Percentiles rank a stretch among this genome's conserved stretches.
Evolutionary conservation across 1,284 basidiomycete species (phyloP).

Genomic region (Serendipita sp.): DNA sequence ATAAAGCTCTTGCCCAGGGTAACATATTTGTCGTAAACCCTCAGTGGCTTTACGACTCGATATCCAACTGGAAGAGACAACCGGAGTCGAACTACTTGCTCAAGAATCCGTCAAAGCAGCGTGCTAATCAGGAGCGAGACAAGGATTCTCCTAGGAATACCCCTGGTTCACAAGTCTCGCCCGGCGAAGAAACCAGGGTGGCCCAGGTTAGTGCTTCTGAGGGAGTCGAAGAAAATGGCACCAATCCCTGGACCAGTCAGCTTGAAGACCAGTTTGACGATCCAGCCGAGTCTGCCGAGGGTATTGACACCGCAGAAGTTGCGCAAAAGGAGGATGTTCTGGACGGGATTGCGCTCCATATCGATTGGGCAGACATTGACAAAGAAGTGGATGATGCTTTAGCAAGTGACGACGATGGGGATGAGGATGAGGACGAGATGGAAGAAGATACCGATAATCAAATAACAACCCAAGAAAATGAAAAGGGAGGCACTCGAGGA

Average conservation of each 20-base stretch:
- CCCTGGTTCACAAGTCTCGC: not conserved
- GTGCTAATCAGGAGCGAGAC: conserved; percentile 37
- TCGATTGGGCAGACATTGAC: conserved; percentile 68
- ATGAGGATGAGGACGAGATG: conserved; percentile 23
- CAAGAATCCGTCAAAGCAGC: conserved; percentile 29
- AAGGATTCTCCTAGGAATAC: conserved; percentile 20
- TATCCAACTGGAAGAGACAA: conserved; percentile 66
- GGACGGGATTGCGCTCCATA: conserved; percentile 13
- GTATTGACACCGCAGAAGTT: conserved; percentile 30
- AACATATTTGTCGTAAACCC: conserved; percentile 74
- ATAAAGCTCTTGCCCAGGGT: conserved; percentile 54
- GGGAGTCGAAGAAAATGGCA: conserved; percentile 19
- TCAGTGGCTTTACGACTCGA: conserved; percentile 76
- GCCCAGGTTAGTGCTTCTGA: conserved; percentile 14
- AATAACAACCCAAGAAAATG: conserved; percentile 14
- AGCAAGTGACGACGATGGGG: conserved; percentile 57
- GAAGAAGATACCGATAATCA: conserved; percentile 18
- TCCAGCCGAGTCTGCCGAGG: conserved; percentile 17
- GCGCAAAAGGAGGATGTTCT: conserved; percentile 17
- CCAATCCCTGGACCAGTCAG: conserved; percentile 14
- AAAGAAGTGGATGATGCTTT: conserved; percentile 79
- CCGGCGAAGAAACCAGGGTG: not conserved
- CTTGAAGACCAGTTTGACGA: conserved; percentile 13
- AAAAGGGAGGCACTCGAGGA: conserved; percentile 10
- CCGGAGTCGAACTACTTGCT: conserved; percentile 60